These are phyloP conservation scores for Calonectria honghensis DNA, from an alignment of 2,329 filamentous ascomycete genomes.

Conservation along the genomic window DNA sequence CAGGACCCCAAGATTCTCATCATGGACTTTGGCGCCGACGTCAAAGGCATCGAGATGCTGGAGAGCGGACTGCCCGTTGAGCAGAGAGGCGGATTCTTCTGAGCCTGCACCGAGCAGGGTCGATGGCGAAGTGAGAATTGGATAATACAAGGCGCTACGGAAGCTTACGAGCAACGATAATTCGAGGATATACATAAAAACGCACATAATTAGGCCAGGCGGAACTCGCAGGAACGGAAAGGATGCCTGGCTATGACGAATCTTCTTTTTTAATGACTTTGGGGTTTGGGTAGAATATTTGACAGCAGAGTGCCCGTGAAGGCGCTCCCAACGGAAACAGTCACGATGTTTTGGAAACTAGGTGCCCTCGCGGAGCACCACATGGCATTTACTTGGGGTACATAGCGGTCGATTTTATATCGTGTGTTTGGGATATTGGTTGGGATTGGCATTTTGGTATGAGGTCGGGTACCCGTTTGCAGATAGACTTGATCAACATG, in stretches of 20 bases:
- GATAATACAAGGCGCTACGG: slow-evolving; percentile 17
- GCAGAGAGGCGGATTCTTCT: slow-evolving; percentile 54
- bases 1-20: slow-evolving; percentile 95
- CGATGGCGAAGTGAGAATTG: slow-evolving; percentile 15
- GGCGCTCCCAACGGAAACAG: slow-evolving; percentile 44
- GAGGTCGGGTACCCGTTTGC: slow-evolving; percentile 36
- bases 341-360: slow-evolving; percentile 44
- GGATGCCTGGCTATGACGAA: slow-evolving; percentile 38
- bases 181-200: slow-evolving; percentile 31
- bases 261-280: slow-evolving; percentile 46
- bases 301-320: slow-evolving; percentile 29
- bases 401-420: slow-evolving; percentile 26
- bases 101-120: slow-evolving; percentile 30
- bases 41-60: slow-evolving; percentile 75
- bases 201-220: slow-evolving; percentile 33
- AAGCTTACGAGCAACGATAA: slow-evolving; percentile 36
- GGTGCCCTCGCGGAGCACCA: slow-evolving; percentile 50
- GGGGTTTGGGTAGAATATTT: slow-evolving; percentile 48
- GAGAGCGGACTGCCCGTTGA: slow-evolving; percentile 64
- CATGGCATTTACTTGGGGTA: slow-evolving; percentile 41
- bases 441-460: slow-evolving; percentile 39
- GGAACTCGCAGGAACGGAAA: slow-evolving; percentile 37
- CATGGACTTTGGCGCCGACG: slow-evolving; percentile 88
- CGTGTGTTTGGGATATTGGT: slow-evolving; percentile 31
- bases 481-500: slow-evolving; percentile 32